Evolutionary conservation across 1,284 basidiomycete genomes (phyloP), one percentile per base, ranked within the genome.

Genomic region (Marasmius sp.): DNA sequence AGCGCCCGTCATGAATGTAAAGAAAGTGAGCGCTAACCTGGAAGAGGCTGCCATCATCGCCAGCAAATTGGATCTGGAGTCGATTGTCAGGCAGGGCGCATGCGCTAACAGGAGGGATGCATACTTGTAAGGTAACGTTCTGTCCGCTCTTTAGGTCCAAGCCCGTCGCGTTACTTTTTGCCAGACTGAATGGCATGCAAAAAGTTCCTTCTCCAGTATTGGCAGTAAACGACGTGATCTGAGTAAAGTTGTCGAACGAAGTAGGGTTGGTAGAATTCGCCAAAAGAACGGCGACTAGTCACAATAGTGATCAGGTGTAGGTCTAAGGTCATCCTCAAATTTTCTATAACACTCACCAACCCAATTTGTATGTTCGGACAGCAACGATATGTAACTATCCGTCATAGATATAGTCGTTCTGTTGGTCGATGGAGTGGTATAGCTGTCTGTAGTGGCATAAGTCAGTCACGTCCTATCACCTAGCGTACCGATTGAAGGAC

Each of bases 21-120:
- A 6, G n/a, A 49, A 27, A 20, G 57, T 27, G n/a, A 39, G 34
- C 16, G 68, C 75, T 34, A 67, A 84, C 86, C 78, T 93, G 89
- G 76, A 79, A 92, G 9, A 92, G 79, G 52, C 75, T 68, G 39
- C 86, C 87, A 69, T 93, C 91, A 18, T 88, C 86, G 45, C 87
- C 88, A 66, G 82, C 74, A 71, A 77, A 91, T 38, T 82, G 68
- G 53, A 89, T 78, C 76, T 80, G 57, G n/a, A 39, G 37, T 48
- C 20, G 43, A 55, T 18, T 33, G 57, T 14, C 52, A 39, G 51
- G 34, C 45, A 36, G 37, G 8, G 16, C 37, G 12, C 9, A 33
- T 39, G 34, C 22, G 48, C 39, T 12, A n/a, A 22, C 34, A 61
- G 18, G 45, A 22, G n/a, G 2, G 8, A 52, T 18, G 57, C 65